Evolutionary conservation across 139 green algal genomes (phyloP), one percentile per base, ranked within the genome.

Genomic region (Picocystis salinarum): DNA sequence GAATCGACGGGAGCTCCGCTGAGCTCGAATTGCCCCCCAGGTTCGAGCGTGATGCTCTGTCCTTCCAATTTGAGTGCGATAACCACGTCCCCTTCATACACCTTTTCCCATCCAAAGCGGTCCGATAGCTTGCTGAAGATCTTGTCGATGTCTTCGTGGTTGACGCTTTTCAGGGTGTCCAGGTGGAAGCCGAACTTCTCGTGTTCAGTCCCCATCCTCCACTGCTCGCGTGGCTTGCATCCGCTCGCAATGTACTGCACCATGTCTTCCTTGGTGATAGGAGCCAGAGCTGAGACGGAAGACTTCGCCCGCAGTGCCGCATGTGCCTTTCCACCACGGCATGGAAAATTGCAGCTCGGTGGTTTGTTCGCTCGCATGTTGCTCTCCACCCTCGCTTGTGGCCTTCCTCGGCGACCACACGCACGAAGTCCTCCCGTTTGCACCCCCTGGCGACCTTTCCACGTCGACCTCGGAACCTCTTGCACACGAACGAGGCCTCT

Each of bases 11-110:
- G 87, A 3, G 82, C 86, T 6, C 87, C 86, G 33, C 64, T 83
- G 23, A 99, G 74, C 68, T 99, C 88, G 62, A 97, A 93, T 60
- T 99, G 87, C 26, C 88, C 88, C 17, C 88, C 88, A 0, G 88
- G 88, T 64, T 99, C 88, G 23, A 99, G 56, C 4, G 85, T 93
- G 15, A 99, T 76, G 53, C 60, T 91, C 65, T 93, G 80, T 5
- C 74, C 74, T 44, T 83, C 69, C 33, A 75, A 46, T 42, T 61
- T 63, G n/a, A 74, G 60, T 3, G 79, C 88, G 45, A 96, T 96
- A 51, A 91, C 88, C 5, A 77, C 67, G 5, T 50, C 70, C 6
- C 36, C 58, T 59, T 98, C 88, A 22, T 83, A 77, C 7, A 98
- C 86, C 4, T 70, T 73, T 41, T 75, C 7, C 88, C 88, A 98